Conservation (phyloP, 768 basidiomycete genomes). For the Lentinula lateritia region DNA sequence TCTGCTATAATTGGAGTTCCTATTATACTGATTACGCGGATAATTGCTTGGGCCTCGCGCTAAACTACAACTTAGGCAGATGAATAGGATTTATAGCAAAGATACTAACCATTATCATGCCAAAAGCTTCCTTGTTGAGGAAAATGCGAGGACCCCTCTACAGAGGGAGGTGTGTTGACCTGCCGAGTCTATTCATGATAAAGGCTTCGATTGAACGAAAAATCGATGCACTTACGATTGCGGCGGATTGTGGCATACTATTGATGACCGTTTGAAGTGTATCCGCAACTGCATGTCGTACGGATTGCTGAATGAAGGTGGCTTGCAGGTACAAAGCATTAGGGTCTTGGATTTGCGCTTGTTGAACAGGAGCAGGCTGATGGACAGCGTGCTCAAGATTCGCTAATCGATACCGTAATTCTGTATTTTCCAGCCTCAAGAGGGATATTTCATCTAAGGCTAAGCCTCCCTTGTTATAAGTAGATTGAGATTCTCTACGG, state of each 20-base stretch:
- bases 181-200: not conserved
- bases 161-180: not conserved
- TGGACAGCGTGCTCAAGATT: not conserved
- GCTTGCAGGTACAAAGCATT: not conserved
- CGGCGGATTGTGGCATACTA: not conserved
- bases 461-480: not conserved
- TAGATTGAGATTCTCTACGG: not conserved
- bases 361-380: not conserved
- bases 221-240: not conserved
- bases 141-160: too few relatives aligned
- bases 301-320: not conserved
- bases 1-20: too few relatives aligned
- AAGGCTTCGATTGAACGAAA: not conserved
- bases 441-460: not conserved
- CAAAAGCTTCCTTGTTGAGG: not conserved
- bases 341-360: not conserved
- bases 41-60: too few relatives aligned
- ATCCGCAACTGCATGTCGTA: not conserved
- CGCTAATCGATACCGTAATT: not conserved
- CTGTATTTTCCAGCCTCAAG: not conserved
- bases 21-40: too few relatives aligned
- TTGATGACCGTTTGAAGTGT: not conserved
- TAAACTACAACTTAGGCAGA: not conserved
- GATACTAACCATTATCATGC: not conserved
- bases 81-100: not conserved